These are phyloP conservation scores for Dothistroma septosporum DNA, from an alignment of 2,329 filamentous ascomycete species.

Conservation along the genomic window DNA sequence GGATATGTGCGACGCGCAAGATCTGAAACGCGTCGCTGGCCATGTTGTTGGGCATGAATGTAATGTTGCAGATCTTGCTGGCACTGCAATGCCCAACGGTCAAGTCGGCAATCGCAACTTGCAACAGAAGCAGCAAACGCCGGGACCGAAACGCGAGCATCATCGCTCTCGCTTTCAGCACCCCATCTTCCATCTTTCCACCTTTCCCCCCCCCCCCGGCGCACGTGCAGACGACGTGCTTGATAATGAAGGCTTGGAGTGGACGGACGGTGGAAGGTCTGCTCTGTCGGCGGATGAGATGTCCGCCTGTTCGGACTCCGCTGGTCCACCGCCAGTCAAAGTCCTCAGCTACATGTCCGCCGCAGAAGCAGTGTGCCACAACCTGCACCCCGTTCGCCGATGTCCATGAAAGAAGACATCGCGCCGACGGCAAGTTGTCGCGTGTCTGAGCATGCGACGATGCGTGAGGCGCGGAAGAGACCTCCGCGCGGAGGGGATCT, in stretches of 20 bases:
- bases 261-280: neutral
- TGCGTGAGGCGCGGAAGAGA: neutral
- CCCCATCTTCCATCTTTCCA: neutral
- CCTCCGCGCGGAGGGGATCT: neutral
- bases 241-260: neutral
- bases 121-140: neutral
- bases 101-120: neutral
- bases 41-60: too few species aligned
- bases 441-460: neutral
- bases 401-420: neutral
- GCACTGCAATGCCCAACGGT: neutral
- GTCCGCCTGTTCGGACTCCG: neutral
- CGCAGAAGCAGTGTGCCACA: neutral
- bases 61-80: neutral
- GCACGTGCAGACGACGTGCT: conserved; percentile 1
- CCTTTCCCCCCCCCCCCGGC: neutral
- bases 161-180: neutral
- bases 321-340: neutral
- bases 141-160: neutral
- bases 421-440: neutral
- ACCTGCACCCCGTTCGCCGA: neutral
- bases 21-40: too few species aligned
- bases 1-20: neutral
- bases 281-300: neutral
- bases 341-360: neutral